These are phyloP conservation scores for Tricholomella constricta DNA, from an alignment of 768 basidiomycete species.

Conservation along the genomic window DNA sequence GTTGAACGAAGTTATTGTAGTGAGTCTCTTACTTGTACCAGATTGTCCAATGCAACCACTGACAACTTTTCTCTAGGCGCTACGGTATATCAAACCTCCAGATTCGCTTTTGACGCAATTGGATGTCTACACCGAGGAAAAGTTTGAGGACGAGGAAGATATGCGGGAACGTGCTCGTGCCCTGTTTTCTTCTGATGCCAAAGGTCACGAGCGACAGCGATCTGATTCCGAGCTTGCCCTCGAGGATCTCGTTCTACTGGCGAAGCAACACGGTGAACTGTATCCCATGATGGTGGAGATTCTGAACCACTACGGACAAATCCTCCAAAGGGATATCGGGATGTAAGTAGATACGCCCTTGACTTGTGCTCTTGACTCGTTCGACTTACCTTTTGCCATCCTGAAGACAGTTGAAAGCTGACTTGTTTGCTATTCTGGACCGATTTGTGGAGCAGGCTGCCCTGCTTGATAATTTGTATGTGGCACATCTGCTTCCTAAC, in stretches of 20 bases:
- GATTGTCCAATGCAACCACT: background rate
- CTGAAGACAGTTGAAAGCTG: conserved; percentile 12
- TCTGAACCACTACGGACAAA: conserved; percentile 52
- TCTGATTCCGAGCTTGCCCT: conserved; percentile 59
- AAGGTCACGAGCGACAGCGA: conserved; percentile 32
- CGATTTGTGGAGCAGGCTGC: conserved; percentile 66
- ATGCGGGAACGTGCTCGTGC: conserved; percentile 63
- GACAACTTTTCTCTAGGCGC: conserved; percentile 42
- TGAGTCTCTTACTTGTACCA: conserved; percentile 41
- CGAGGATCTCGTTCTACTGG: conserved; percentile 60
- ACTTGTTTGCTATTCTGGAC: conserved; percentile 47
- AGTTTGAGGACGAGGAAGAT: conserved; percentile 88
- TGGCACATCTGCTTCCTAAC: conserved; percentile 2
- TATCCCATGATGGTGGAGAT: conserved; percentile 65
- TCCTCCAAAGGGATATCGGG: conserved; percentile 62
- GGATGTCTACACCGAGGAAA: conserved; percentile 83
- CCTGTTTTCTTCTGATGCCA: conserved; percentile 27
- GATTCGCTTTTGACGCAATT: conserved; percentile 71
- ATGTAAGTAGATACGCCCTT: conserved; percentile 45
- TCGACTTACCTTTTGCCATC: background rate
- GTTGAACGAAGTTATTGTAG: conserved; percentile 81
- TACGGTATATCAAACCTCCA: conserved; percentile 28
- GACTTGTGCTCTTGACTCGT: background rate
- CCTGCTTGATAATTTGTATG: conserved; percentile 65
- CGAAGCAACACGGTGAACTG: conserved; percentile 62